Evolutionary conservation across 2,329 filamentous ascomycete species (phyloP).

Genomic region (Paramyrothecium roridum): DNA sequence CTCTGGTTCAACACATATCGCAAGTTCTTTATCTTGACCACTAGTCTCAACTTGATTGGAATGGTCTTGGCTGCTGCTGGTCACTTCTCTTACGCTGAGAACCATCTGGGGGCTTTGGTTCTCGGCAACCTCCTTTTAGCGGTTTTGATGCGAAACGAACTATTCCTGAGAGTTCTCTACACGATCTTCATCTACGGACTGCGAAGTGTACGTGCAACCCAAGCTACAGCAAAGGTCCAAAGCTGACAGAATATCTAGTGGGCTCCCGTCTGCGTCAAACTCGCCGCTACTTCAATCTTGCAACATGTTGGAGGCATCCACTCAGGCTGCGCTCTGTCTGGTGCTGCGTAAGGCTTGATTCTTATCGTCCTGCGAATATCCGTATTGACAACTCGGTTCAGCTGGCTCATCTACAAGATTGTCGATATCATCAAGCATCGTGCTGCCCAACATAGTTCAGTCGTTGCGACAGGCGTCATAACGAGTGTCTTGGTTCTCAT

Average conservation of each 20-base stretch:
- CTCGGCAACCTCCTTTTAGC: slow-evolving; percentile 35
- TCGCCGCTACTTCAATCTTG: slow-evolving; percentile 30
- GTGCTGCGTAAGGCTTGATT: slow-evolving; percentile 25
- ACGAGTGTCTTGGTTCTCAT: slow-evolving; percentile 33
- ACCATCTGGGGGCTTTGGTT: slow-evolving; percentile 33
- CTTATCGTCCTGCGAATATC: neutral
- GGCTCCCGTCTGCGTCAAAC: slow-evolving; percentile 31
- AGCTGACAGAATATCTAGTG: slow-evolving; percentile 21
- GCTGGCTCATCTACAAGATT: slow-evolving; percentile 35
- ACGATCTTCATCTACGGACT: slow-evolving; percentile 33
- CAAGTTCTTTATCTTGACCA: slow-evolving; percentile 35
- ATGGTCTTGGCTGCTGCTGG: slow-evolving; percentile 28
- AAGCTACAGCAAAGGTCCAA: no score
- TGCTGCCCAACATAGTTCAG: slow-evolving; percentile 25
- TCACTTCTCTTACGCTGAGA: slow-evolving; percentile 30
- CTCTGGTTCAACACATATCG: slow-evolving; percentile 39
- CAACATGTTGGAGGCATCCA: slow-evolving; percentile 40
- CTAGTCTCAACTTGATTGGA: slow-evolving; percentile 28
- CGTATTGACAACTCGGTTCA: slow-evolving; percentile 12
- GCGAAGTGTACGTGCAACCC: slow-evolving; percentile 22
- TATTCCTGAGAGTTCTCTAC: slow-evolving; percentile 33
- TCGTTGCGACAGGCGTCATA: slow-evolving; percentile 33
- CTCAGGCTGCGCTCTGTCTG: slow-evolving; percentile 35
- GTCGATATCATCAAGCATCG: slow-evolving; percentile 31
- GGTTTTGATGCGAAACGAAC: slow-evolving; percentile 35